Percentiles rank a stretch among this genome's conserved stretches.
phyloP scores from a whole-genome alignment of 805 yeast genomes.

The Torulaspora delbrueckii region DNA sequence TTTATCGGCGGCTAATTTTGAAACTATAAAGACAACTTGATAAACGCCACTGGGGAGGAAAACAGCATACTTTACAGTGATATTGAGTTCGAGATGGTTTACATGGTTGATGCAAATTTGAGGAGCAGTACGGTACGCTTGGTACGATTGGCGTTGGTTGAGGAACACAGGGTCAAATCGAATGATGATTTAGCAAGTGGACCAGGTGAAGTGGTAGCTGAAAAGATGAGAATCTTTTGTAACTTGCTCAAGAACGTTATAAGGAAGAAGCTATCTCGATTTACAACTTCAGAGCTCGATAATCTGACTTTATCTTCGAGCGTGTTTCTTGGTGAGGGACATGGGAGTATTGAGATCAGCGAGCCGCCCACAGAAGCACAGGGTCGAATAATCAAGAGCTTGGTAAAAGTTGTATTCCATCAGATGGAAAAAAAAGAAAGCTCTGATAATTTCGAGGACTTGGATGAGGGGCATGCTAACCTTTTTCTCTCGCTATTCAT shows the following conservation, averaged over 20 bases:
- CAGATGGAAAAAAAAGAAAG: conserved; percentile 12
- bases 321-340: conserved; percentile 23
- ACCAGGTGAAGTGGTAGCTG: background rate
- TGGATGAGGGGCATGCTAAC: conserved; percentile 25
- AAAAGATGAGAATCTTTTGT: conserved; percentile 11
- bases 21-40: background rate
- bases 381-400: conserved; percentile 19
- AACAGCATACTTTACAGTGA: background rate
- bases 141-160: conserved; percentile 10
- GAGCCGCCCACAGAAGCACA: conserved; percentile 28
- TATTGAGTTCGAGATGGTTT: conserved; percentile 11
- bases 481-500: conserved; percentile 26
- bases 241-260: conserved; percentile 15
- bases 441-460: conserved; percentile 4
- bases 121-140: conserved; percentile 14
- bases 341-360: conserved; percentile 26
- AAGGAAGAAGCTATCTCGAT: conserved; percentile 12
- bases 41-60: background rate
- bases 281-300: conserved; percentile 3
- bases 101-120: conserved; percentile 19
- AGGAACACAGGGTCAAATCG: conserved; percentile 4
- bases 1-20: conserved; percentile 2
- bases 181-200: background rate
- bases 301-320: conserved; percentile 12
- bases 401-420: conserved; percentile 24